Conservation (phyloP, 208 protist genomes). For the Lotmaria passim region DNA sequence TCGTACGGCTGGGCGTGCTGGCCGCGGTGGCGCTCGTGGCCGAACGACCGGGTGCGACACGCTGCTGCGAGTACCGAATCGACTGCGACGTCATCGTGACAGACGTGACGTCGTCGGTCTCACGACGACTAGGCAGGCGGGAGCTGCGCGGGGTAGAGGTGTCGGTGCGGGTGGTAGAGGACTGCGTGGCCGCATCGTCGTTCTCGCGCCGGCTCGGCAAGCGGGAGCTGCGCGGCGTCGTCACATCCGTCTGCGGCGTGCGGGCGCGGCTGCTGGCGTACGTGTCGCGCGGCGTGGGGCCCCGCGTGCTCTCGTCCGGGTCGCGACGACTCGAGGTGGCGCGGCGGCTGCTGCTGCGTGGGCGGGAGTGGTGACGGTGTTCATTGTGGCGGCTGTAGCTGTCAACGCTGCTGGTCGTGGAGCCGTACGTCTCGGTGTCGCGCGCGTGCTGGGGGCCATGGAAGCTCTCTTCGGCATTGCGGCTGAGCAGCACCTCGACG, state of each 20-base stretch:
- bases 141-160: conserved; percentile 42
- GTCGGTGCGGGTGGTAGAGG: conserved; percentile 22
- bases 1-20: conserved; percentile 18
- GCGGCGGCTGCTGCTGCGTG: conserved; percentile 13
- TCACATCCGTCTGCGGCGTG: conserved; percentile 23
- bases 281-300: conserved; percentile 4
- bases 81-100: conserved; percentile 32
- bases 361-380: conserved; percentile 21
- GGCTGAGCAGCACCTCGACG: conserved; percentile 52
- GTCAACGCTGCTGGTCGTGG: conserved; percentile 29
- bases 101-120: conserved; percentile 31
- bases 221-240: conserved; percentile 36
- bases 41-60: conserved; percentile 25
- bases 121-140: conserved; percentile 34
- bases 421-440: conserved; percentile 12
- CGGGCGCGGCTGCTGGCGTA: conserved; percentile 3
- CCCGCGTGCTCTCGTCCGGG: conserved; percentile 3
- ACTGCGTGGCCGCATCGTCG: conserved; percentile 26
- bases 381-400: conserved; percentile 38
- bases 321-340: conserved; percentile 1
- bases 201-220: conserved; percentile 35
- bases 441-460: conserved; percentile 28
- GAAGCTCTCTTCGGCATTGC: conserved; percentile 46
- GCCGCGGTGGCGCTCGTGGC: neutral
- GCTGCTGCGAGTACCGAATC: conserved; percentile 37